A percentile compares a stretch with the other conserved stretches of the same genome.
These are phyloP conservation scores for Kazachstania bromeliacearum DNA, from an alignment of 805 yeast genomes.

Conservation along the genomic window DNA sequence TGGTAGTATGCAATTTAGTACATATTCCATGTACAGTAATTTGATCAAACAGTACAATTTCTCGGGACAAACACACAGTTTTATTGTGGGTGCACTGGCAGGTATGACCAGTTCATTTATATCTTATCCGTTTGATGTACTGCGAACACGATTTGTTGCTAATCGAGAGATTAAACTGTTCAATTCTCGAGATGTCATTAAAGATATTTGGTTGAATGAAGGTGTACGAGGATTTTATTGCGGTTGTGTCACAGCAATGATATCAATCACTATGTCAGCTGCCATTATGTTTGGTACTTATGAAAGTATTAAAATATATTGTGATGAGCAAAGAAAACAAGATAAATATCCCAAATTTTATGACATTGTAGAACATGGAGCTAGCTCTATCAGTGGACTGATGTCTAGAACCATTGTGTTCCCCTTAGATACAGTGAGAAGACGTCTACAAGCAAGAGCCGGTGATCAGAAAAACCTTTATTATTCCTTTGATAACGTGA, in stretches of 20 bases:
- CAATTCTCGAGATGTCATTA: conserved; percentile 21
- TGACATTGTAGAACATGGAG: conserved; percentile 43
- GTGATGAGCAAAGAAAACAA: conserved; percentile 28
- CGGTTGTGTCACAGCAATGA: conserved; percentile 42
- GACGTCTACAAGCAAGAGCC: conserved; percentile 76
- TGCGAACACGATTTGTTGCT: conserved; percentile 80
- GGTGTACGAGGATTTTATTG: conserved; percentile 41
- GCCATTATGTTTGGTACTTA: conserved; percentile 70
- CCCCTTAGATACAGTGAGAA: conserved; percentile 78
- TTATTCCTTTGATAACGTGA: neutral
- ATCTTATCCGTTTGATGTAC: conserved; percentile 86
- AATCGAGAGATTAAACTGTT: conserved; percentile 30
- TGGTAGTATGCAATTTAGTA: conserved; percentile 77
- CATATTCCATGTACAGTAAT: conserved; percentile 49
- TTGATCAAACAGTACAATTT: conserved; percentile 16
- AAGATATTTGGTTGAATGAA: conserved; percentile 30
- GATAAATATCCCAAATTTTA: conserved; percentile 7
- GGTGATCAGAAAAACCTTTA: too few species aligned
- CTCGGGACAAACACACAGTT: conserved; percentile 27
- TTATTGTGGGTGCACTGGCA: conserved; percentile 63
- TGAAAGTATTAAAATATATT: conserved; percentile 34
- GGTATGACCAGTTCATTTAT: conserved; percentile 63
- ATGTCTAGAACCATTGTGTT: conserved; percentile 64
- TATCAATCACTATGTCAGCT: conserved; percentile 59
- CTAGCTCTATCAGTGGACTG: conserved; percentile 67